Conservation (phyloP, 116 monocot species). For the Posidonia oceanica region DNA sequence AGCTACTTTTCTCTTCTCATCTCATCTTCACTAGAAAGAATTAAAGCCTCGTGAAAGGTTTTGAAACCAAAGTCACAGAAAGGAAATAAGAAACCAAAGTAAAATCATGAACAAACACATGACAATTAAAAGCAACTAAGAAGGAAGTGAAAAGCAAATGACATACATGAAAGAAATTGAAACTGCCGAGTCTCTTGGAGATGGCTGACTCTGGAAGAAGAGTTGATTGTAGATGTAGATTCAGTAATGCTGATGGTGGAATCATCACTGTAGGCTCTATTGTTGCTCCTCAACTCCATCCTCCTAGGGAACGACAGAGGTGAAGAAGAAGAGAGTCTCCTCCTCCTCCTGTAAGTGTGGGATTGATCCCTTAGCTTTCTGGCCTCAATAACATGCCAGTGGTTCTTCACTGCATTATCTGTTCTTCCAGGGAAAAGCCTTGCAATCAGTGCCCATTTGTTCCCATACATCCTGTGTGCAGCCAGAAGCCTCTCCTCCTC, state of each 20-base stretch:
- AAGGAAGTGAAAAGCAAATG: no score
- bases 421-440: constrained; percentile 18
- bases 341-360: neutral
- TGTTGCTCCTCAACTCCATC: neutral
- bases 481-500: constrained; percentile 19
- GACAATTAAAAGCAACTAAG: no score
- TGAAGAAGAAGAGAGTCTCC: neutral
- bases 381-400: constrained; percentile 20
- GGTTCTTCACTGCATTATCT: constrained; percentile 24
- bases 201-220: constrained; percentile 6
- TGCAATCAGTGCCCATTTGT: constrained; percentile 15
- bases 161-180: neutral
- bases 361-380: constrained; percentile 2
- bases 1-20: no score
- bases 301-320: neutral
- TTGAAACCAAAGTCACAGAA: no score
- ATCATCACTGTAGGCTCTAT: constrained; percentile 32
- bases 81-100: no score
- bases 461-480: constrained; percentile 11
- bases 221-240: constrained; percentile 5
- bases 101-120: no score
- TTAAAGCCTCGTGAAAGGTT: no score
- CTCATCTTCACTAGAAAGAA: no score
- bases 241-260: constrained; percentile 35
- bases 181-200: neutral